Evolutionary conservation across 306 rosid species (phyloP), one percentile per base, ranked within the genome.

Genomic region (Cicer judaicum): DNA sequence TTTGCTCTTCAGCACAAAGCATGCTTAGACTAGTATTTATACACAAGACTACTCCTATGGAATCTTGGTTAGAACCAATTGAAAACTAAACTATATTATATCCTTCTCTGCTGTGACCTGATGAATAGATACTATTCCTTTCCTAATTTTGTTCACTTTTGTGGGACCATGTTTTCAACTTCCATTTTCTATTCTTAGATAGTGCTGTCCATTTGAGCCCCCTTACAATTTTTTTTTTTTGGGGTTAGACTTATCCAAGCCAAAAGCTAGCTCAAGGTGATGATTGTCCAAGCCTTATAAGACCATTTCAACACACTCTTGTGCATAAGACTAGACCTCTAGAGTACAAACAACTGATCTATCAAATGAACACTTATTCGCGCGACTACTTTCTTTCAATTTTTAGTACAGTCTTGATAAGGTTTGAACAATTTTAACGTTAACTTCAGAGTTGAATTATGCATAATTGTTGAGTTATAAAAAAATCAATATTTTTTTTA

Each of bases 51-150:
- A 72, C 43, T 64, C 38, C 73, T 16, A 74, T 72, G 70, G 92
- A 88, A 88, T 90, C 92, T 84, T 79, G 46, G 84, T 68, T 75
- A 69, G 82, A 78, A 73, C 83, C 86, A 82, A 87, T 87, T 69
- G 83, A 79, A 75, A 77, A 79, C 83, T 64, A 72, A 52, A 50
- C 74, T 61, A 29, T 29, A 40, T 40, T 77, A 78, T 24, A 82
- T 71, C 61, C 73, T 81, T 85, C 64, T 41, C 72, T 78, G 83
- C 79, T 72, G 85, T 85, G 85, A 90, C 89, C 14, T 82, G 87
- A 75, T 78, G 55, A 85, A 74, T 79, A 81, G 88, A 88, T 82
- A 80, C 84, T 90, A 86, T 89, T 85, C 92, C 84, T 85, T 88
- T 88, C 78, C 80, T 19, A 43, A 87, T 79, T 86, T 78, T 77